Conservation (phyloP, 2,329 filamentous ascomycete genomes). For the Fusarium solani-melongenae region DNA sequence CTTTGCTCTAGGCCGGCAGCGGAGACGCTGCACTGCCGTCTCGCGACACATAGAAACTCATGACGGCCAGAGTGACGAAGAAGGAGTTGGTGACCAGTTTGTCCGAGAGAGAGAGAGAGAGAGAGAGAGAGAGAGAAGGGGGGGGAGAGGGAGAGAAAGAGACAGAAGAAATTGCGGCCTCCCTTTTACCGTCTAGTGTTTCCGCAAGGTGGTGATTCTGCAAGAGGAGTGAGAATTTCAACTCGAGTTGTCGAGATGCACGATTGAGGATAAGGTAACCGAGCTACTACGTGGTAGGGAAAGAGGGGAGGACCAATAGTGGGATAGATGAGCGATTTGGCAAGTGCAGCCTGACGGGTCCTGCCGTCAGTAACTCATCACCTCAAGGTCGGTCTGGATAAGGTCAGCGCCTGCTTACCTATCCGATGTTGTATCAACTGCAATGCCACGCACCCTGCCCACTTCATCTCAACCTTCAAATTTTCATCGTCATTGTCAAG, state of each 20-base stretch:
- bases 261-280: not conserved
- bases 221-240: not conserved
- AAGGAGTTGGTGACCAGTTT: slow-evolving; percentile 8
- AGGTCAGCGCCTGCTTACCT: not conserved
- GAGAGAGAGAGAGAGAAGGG: not conserved
- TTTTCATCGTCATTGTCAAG: not conserved
- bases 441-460: not conserved
- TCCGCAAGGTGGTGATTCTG: not conserved
- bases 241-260: not conserved
- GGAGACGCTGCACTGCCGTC: slow-evolving; percentile 28
- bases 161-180: not conserved
- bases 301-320: not conserved
- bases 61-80: not conserved
- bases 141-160: not conserved
- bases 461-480: not conserved
- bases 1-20: slow-evolving; percentile 13
- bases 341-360: slow-evolving; percentile 15
- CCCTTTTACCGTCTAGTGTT: not conserved
- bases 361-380: not conserved
- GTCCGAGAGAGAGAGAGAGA: not conserved
- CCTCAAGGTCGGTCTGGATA: not conserved
- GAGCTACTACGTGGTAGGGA: not conserved
- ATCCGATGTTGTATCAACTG: not conserved
- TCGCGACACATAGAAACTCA: slow-evolving; percentile 3
- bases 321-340: slow-evolving; percentile 9